Evolutionary conservation across 2,329 filamentous ascomycete species (phyloP).

Genomic region (Coniochaeta hoffmannii): DNA sequence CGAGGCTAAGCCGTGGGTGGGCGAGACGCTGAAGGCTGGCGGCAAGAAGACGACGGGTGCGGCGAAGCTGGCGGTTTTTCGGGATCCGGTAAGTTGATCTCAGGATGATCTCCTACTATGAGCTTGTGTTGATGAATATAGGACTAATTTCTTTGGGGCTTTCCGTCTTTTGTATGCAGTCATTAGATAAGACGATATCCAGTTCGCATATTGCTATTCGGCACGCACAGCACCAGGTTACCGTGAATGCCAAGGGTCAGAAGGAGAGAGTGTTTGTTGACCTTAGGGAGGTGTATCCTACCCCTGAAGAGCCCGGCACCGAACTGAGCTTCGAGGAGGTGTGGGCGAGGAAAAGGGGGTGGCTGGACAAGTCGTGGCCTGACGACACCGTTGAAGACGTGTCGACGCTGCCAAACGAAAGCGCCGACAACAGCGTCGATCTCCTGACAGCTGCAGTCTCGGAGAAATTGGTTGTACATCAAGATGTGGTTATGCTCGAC

Average conservation of each 20-base stretch:
- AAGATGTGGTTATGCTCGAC: conserved; percentile 41
- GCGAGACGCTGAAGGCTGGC: conserved; percentile 81
- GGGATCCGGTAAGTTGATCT: conserved; percentile 76
- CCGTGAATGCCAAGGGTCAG: conserved; percentile 76
- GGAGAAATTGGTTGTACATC: conserved; percentile 34
- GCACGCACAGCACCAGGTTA: conserved; percentile 68
- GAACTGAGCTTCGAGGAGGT: conserved; percentile 92
- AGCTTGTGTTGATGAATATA: conserved; percentile 79
- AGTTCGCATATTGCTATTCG: conserved; percentile 58
- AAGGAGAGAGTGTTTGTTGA: conserved; percentile 84
- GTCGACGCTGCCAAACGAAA: conserved; percentile 12
- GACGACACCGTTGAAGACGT: conserved; percentile 23
- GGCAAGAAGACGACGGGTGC: conserved; percentile 65
- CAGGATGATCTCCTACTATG: conserved; percentile 22
- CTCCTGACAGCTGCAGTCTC: conserved; percentile 19
- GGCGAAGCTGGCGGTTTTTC: conserved; percentile 87
- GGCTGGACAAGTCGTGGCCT: conserved; percentile 52
- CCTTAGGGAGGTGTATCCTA: conserved; percentile 77
- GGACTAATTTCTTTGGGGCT: conserved; percentile 80
- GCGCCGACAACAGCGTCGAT: conserved; percentile 18
- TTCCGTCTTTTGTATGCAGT: conserved; percentile 41
- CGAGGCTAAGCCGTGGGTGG: conserved; percentile 83
- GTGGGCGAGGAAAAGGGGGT: conserved; percentile 68
- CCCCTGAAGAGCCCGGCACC: conserved; percentile 58
- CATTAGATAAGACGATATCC: conserved; percentile 51